A percentile compares a stretch with the other conserved stretches of the same genome.
phyloP scores from a whole-genome alignment of 345 rosid genomes.

The Geranium rotundifolium region DNA sequence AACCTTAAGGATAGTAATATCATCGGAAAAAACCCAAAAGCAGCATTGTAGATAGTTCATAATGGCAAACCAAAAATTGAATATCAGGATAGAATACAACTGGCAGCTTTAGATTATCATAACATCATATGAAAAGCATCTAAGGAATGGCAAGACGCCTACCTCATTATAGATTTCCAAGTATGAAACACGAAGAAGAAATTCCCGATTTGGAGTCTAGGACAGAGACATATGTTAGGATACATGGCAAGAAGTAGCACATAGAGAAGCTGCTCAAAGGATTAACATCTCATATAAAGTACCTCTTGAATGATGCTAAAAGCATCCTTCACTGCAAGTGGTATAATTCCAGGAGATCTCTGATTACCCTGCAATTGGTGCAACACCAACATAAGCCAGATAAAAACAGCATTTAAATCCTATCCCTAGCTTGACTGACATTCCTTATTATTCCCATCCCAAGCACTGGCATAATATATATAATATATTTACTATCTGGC shows the following conservation, averaged over 20 bases:
- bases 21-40: neutral
- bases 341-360: conserved; percentile 98
- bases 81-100: neutral
- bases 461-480: neutral
- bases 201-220: conserved; percentile 90
- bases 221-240: conserved; percentile 10
- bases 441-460: neutral
- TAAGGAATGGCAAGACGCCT: conserved; percentile 16
- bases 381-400: neutral
- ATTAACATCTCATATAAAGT: conserved; percentile 12
- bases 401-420: conserved; percentile 1
- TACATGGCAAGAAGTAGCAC: conserved; percentile 3
- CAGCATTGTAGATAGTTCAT: neutral
- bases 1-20: conserved; percentile 11
- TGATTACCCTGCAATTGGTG: conserved; percentile 84
- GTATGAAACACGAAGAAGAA: conserved; percentile 94
- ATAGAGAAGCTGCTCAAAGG: neutral
- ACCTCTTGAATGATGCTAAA: conserved; percentile 99
- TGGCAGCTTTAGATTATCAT: neutral
- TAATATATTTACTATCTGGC: neutral
- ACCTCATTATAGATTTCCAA: conserved; percentile 98
- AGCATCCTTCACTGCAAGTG: conserved; percentile 92
- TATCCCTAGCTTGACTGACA: neutral
- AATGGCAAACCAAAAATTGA: neutral
- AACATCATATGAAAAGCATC: conserved; percentile 1